A percentile compares a stretch with the other conserved stretches of the same genome.
Evolutionary conservation across 495 filamentous ascomycete genomes (phyloP).

Genomic region (Penicillium psychrofluorescens): DNA sequence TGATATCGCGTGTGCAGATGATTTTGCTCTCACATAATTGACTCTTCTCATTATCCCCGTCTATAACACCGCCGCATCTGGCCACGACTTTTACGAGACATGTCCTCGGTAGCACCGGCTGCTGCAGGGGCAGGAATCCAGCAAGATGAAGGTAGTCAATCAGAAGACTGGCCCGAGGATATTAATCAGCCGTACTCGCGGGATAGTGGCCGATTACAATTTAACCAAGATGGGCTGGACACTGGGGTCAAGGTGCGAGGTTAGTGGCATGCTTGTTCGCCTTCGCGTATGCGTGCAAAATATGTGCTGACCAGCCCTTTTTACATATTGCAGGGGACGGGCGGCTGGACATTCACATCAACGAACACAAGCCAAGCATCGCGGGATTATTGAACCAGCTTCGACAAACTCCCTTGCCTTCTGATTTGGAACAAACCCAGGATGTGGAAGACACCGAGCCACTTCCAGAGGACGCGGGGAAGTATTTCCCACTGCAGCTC

Average conservation of each 20-base stretch:
- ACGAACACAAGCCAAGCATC: constrained; percentile 15
- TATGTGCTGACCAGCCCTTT: too few relatives aligned
- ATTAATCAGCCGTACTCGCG: background rate
- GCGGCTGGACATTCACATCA: constrained; percentile 19
- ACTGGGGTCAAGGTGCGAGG: constrained; percentile 18
- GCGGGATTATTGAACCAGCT: constrained; percentile 14
- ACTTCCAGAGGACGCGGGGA: constrained; percentile 46
- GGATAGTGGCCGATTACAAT: background rate
- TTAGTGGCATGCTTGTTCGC: background rate
- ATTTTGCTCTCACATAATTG: too few relatives aligned
- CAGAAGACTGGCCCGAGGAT: constrained; percentile 11
- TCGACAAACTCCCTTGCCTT: constrained; percentile 2
- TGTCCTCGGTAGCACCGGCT: constrained; percentile 6
- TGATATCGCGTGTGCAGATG: too few relatives aligned
- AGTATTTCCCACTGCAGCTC: constrained; percentile 47
- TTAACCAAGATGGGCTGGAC: constrained; percentile 15
- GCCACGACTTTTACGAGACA: background rate
- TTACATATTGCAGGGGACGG: constrained; percentile 12
- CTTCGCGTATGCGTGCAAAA: too few relatives aligned
- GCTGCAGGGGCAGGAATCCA: background rate
- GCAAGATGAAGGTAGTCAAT: constrained; percentile 1
- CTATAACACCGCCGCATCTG: too few relatives aligned
- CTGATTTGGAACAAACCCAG: constrained; percentile 7
- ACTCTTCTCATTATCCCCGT: too few relatives aligned
- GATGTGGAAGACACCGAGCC: background rate